Conservation (phyloP, 306 rosid species). For the Rosa multiflora region DNA sequence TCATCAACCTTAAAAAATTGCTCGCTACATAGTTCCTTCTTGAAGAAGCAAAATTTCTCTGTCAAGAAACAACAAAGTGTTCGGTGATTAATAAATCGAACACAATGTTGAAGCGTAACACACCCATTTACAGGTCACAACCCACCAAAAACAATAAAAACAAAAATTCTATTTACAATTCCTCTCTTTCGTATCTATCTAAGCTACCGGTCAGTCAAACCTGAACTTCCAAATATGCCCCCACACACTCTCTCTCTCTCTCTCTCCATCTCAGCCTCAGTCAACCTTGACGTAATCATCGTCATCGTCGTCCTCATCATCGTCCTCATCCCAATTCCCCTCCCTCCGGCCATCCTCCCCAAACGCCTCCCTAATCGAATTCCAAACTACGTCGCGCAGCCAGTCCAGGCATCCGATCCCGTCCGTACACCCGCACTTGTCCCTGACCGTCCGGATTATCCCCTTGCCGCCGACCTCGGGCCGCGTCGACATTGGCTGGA, state of each 20-base stretch:
- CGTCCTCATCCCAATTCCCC: neutral
- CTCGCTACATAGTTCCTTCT: neutral
- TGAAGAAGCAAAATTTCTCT: neutral
- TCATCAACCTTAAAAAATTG: neutral
- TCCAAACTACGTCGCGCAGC: slow-evolving; percentile 28
- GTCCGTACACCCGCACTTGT: slow-evolving; percentile 22
- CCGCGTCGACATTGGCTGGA: slow-evolving; percentile 51
- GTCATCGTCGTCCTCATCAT: slow-evolving; percentile 8
- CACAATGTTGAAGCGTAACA: neutral
- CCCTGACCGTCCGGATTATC: slow-evolving; percentile 18
- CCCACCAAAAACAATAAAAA: neutral
- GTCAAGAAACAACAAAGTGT: neutral
- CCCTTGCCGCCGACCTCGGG: slow-evolving; percentile 14
- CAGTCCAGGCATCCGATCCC: slow-evolving; percentile 40
- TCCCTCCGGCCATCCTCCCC: slow-evolving; percentile 9
- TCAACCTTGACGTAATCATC: slow-evolving; percentile 30
- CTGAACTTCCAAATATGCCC: slow-evolving; percentile 13
- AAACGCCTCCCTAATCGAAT: slow-evolving; percentile 1
- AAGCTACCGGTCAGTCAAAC: slow-evolving; percentile 46
- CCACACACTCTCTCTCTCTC: too few species aligned
- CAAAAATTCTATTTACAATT: slow-evolving; percentile 8
- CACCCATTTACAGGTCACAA: slow-evolving; percentile 8
- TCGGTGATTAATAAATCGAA: slow-evolving; percentile 7
- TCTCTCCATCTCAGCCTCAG: neutral
- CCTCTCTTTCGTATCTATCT: neutral